Percentiles rank a stretch among this genome's conserved stretches.
These are phyloP conservation scores for Fraxinus greggii DNA, from an alignment of 305 asterid species.

Conservation along the genomic window DNA sequence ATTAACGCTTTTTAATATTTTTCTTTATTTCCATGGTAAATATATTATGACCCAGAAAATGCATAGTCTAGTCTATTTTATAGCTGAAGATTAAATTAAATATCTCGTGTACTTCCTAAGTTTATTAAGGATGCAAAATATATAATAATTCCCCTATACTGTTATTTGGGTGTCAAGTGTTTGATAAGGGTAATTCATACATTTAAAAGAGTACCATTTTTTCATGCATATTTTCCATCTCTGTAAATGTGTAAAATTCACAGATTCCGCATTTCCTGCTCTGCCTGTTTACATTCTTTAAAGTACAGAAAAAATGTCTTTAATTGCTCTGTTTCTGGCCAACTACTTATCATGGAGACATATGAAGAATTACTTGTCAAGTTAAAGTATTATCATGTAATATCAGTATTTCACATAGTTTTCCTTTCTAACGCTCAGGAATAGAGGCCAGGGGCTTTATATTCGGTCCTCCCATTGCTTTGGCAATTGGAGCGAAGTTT, in stretches of 20 bases:
- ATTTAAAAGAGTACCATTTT: not conserved
- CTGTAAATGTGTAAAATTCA: not conserved
- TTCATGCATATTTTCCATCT: not conserved
- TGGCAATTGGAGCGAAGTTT: conserved; percentile 84
- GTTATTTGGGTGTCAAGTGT: not conserved
- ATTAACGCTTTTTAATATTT: not conserved
- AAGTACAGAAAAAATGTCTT: not conserved
- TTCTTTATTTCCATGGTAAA: not conserved
- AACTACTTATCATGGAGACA: not conserved
- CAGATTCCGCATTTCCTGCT: not conserved
- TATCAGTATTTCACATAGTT: not conserved
- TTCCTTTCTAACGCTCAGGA: conserved; percentile 35
- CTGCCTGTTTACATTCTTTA: not conserved
- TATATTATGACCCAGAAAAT: not conserved
- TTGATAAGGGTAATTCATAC: not conserved
- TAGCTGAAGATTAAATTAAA: not conserved
- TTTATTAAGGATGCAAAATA: not conserved
- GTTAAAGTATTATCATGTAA: not conserved
- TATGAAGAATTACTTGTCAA: not conserved
- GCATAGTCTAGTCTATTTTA: not conserved
- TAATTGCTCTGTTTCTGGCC: not conserved
- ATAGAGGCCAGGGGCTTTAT: conserved; percentile 84
- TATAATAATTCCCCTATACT: not conserved
- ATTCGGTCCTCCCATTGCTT: conserved; percentile 80
- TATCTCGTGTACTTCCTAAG: not conserved